Percentiles rank a stretch among this genome's conserved stretches.
phyloP scores from a whole-genome alignment of 176 grass and related monocot genomes.

The Themeda triandra region DNA sequence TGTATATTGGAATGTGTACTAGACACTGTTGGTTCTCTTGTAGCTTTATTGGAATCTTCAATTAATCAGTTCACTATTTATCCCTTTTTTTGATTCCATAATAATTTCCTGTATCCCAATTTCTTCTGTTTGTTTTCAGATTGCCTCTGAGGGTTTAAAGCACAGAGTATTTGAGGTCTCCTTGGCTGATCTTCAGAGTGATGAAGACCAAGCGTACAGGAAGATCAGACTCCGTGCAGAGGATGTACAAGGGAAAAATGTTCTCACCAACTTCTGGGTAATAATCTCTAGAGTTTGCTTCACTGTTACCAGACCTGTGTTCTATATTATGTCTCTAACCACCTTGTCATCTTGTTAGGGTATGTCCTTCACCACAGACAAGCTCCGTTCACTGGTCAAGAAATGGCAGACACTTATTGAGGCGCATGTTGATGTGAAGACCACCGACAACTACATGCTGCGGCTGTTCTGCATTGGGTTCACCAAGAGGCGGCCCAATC shows the following conservation, averaged over 20 bases:
- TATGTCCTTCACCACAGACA: constrained; percentile 69
- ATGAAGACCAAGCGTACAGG: constrained; percentile 74
- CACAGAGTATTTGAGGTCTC: constrained; percentile 83
- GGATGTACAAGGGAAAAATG: constrained; percentile 77
- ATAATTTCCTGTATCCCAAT: not conserved
- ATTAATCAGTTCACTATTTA: not conserved
- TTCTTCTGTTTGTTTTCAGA: constrained; percentile 17
- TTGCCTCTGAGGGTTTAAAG: constrained; percentile 77
- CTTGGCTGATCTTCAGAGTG: constrained; percentile 70
- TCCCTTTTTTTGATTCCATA: not conserved
- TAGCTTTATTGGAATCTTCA: not conserved
- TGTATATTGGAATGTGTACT: not conserved
- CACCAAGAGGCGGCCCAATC: constrained; percentile 69
- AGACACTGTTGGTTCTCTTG: not conserved
- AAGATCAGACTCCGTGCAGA: constrained; percentile 81
- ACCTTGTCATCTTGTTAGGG: constrained; percentile 26
- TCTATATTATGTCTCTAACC: not conserved
- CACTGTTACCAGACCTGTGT: not conserved
- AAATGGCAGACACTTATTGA: constrained; percentile 84
- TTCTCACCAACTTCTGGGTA: constrained; percentile 86
- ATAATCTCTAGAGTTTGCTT: not conserved
- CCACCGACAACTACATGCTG: constrained; percentile 72
- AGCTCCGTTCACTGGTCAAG: constrained; percentile 68
- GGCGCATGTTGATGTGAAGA: constrained; percentile 78
- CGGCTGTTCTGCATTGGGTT: constrained; percentile 77